Conservation (phyloP, 129 eudicot genomes). For the Flaveria sonorensis region DNA sequence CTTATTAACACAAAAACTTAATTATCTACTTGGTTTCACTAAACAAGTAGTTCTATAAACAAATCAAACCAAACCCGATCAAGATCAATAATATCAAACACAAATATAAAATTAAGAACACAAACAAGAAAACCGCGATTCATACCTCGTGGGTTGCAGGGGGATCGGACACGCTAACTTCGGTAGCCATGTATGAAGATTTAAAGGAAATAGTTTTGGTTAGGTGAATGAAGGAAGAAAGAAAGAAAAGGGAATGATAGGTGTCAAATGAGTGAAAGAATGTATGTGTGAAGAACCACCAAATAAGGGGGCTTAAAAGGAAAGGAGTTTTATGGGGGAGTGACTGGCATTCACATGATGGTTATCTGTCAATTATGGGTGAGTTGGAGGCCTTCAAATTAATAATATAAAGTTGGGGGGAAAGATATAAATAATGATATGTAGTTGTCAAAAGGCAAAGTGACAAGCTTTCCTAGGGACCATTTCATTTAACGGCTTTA, state of each 20-base stretch:
- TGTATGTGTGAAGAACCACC: constrained; percentile 29
- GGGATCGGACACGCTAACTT: constrained; percentile 52
- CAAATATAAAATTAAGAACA: background rate
- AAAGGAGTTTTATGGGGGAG: constrained; percentile 27
- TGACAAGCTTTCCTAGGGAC: constrained; percentile 57
- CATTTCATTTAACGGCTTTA: constrained; percentile 50
- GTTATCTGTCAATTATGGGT: constrained; percentile 72
- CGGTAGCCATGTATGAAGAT: constrained; percentile 57
- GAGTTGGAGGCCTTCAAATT: constrained; percentile 51
- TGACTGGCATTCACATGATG: constrained; percentile 59
- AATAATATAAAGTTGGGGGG: constrained; percentile 30
- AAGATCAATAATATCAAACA: background rate
- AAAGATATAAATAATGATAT: constrained; percentile 35
- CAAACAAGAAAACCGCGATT: background rate
- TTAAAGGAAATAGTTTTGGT: background rate
- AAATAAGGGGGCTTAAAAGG: constrained; percentile 37
- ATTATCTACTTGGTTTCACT: background rate
- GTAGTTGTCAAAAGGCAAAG: constrained; percentile 60
- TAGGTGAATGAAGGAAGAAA: constrained; percentile 11
- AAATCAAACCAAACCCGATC: background rate
- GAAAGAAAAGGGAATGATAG: constrained; percentile 44
- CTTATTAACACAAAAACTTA: too few species aligned
- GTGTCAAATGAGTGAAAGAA: constrained; percentile 34
- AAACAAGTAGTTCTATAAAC: background rate
- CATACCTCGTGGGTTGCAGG: constrained; percentile 49